Evolutionary conservation across 805 yeast genomes (phyloP).

Genomic region (Wickerhamiella galacta): DNA sequence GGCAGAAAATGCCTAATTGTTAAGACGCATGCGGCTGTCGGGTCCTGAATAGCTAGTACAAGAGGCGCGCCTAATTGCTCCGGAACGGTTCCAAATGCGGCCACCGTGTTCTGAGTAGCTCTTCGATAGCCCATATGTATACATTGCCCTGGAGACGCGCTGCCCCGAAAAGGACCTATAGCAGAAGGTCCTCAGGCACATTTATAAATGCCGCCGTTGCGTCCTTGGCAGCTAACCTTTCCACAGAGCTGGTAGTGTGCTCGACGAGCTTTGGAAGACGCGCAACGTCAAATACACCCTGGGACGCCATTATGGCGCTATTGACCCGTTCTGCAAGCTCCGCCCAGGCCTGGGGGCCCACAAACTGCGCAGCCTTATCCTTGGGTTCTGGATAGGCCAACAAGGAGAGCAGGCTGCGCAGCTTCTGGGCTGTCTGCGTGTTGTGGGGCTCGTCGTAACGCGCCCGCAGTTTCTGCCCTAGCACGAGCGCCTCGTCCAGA

Average conservation of each 20-base stretch:
- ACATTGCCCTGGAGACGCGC: too few relatives aligned
- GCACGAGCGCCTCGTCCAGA: conserved; percentile 10
- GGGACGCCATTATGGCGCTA: not conserved
- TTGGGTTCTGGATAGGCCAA: conserved; percentile 5
- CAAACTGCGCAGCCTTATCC: conserved; percentile 2
- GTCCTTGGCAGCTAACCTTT: not conserved
- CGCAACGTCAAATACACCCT: conserved; percentile 1
- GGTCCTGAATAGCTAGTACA: too few relatives aligned
- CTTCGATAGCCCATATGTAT: too few relatives aligned
- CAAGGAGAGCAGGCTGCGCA: conserved; percentile 2
- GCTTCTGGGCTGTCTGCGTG: not conserved
- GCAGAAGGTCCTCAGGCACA: conserved; percentile 1
- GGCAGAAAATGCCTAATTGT: too few relatives aligned
- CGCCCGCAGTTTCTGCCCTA: conserved; percentile 5
- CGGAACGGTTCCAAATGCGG: too few relatives aligned
- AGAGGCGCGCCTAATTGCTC: too few relatives aligned
- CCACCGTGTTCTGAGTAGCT: too few relatives aligned
- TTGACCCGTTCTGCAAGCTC: conserved; percentile 2
- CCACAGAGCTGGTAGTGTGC: not conserved
- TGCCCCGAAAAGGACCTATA: too few relatives aligned
- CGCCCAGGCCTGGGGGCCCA: conserved; percentile 3
- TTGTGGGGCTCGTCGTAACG: not conserved
- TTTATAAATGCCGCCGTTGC: conserved; percentile 1
- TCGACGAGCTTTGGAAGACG: conserved; percentile 1
- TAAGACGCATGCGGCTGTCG: too few relatives aligned